These are phyloP conservation scores for Ceratocystis diversiconidia DNA, from an alignment of 2,329 filamentous ascomycete genomes.

Conservation along the genomic window DNA sequence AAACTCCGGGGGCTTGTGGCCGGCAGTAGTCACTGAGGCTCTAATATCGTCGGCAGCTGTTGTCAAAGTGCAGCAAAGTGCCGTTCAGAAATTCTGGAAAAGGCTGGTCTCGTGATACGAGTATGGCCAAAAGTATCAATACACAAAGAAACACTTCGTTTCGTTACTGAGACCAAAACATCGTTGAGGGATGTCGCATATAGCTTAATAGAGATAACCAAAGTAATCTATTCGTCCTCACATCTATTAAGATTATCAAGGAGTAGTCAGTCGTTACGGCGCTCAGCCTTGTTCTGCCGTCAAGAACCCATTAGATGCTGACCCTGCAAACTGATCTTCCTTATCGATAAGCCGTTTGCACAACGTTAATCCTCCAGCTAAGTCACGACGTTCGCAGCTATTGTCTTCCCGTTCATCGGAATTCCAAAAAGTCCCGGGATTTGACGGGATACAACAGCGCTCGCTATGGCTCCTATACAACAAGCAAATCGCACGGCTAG, in stretches of 20 bases:
- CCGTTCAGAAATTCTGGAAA: constrained; percentile 10
- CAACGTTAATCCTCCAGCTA: not conserved
- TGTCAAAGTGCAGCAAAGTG: not conserved
- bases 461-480: not conserved
- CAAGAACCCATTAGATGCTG: not conserved
- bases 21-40: not conserved
- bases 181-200: not conserved
- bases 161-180: not conserved
- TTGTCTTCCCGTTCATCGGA: not conserved
- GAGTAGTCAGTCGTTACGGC: not conserved
- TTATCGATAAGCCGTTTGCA: constrained; percentile 4
- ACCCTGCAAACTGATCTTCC: not conserved
- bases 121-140: constrained; percentile 4
- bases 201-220: not conserved
- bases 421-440: not conserved
- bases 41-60: not conserved
- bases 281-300: not conserved
- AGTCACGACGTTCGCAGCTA: not conserved
- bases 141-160: not conserved
- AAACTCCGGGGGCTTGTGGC: not conserved
- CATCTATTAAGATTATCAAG: not conserved
- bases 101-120: constrained; percentile 8
- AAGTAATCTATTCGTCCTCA: not conserved
- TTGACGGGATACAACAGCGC: not conserved
- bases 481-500: not conserved